Percentiles rank a stretch among this genome's conserved stretches.
These are phyloP conservation scores for Emergomyces africanus DNA, from an alignment of 2,329 filamentous ascomycete genomes.

Conservation along the genomic window DNA sequence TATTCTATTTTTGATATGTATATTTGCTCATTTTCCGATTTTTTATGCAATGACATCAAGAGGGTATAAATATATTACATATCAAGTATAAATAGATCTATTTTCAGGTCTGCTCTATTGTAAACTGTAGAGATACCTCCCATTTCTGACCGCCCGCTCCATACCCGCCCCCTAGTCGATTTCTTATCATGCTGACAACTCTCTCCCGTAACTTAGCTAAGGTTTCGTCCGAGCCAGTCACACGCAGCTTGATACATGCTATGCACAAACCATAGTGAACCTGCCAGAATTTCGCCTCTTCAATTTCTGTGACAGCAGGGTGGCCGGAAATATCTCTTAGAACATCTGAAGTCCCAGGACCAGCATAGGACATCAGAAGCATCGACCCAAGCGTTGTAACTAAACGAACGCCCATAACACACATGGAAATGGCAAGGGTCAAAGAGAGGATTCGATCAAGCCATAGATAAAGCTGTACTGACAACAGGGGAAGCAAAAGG, in stretches of 20 bases:
- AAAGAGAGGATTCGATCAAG: slow-evolving; percentile 72
- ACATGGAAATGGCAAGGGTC: slow-evolving; percentile 77
- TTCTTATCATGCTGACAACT: slow-evolving; percentile 66
- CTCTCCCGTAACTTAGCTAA: slow-evolving; percentile 62
- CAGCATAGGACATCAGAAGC: slow-evolving; percentile 81
- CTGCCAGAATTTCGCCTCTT: slow-evolving; percentile 96
- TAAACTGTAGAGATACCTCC: slow-evolving; percentile 85
- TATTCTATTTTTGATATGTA: not conserved
- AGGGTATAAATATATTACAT: not conserved
- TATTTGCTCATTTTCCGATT: not conserved
- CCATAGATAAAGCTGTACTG: slow-evolving; percentile 67
- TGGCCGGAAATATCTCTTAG: slow-evolving; percentile 75
- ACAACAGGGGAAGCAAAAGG: slow-evolving; percentile 68
- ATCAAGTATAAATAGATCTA: slow-evolving; percentile 8
- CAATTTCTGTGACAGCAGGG: slow-evolving; percentile 59
- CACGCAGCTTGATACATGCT: slow-evolving; percentile 76
- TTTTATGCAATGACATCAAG: not conserved
- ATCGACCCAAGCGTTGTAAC: slow-evolving; percentile 81
- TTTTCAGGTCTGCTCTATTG: slow-evolving; percentile 33
- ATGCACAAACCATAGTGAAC: slow-evolving; percentile 95
- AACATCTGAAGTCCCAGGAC: slow-evolving; percentile 54
- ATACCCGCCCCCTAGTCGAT: slow-evolving; percentile 76
- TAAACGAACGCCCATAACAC: slow-evolving; percentile 67
- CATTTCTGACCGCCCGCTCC: slow-evolving; percentile 68
- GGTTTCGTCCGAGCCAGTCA: slow-evolving; percentile 58